Base-by-base conservation (phyloP, 192 early-diverging fungal species). In the Gamsiella multidivaricata region DNA sequence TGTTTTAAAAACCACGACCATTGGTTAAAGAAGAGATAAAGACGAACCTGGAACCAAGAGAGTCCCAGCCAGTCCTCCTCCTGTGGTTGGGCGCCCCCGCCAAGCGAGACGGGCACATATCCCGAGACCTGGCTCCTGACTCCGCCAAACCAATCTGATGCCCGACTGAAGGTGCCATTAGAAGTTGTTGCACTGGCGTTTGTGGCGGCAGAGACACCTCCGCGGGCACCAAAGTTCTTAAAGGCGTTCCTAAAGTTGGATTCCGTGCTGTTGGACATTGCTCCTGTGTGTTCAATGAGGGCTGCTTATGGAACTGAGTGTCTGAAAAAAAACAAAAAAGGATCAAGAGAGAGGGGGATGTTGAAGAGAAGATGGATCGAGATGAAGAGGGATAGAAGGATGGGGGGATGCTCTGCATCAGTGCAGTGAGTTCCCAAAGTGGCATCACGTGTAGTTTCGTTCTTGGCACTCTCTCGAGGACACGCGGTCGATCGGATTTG, bases 171-270 rank as follows among this genome's bases (percentile, higher is more conserved):
- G 5, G 65, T 32, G 1, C 53, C 61, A 23, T 28, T 37, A 8
- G 52, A 53, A 3, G 73, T 18, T 3, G 61, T 20, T 11, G 57
- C 7, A 22, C 20, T 22, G 41, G 68, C 66, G n/a, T n/a, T n/a
- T n/a, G n/a, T n/a, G 5, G 63, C 15, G 0, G 70, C 65, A 14
- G 67, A 46, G 26, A 70, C 62, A 36, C 78, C 65, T 9, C 76
- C 63, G 11, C 65, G 64, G 23, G 73, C 61, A 8, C 82, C 81
- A 43, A 83, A 86, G 55, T 80, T 82, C 49, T 82, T 79, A 52
- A 83, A 78, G 20, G 82, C 80, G 54, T 84, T 80, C 37, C 83
- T 63, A 58, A 84, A 86, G 33, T 76, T 79, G 54, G 65, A 82
- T 62, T 86, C 85, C 56, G 82, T 66, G 50, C 28, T 80, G 61